Evolutionary conservation across 2,329 filamentous ascomycete genomes (phyloP), one percentile per base, ranked within the genome.

Genomic region (Magnaporthiopsis rhizophila): DNA sequence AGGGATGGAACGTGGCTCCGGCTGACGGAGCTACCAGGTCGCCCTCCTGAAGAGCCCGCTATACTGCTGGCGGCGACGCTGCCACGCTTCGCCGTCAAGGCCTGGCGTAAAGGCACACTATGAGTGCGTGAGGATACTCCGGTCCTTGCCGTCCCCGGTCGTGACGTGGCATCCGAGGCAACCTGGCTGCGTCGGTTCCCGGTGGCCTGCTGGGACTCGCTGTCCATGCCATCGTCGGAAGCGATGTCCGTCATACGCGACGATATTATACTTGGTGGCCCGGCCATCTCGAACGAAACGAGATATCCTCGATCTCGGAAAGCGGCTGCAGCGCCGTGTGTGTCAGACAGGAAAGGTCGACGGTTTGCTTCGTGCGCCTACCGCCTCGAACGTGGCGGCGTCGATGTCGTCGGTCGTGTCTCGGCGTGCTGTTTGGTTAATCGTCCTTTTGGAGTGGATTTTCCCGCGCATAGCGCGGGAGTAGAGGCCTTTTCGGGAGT

Each of bases 1-100:
- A 99, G 80, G 1, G 90, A 92, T 1, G 95, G 93, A 26, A 96
- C 92, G 80, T 99, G 95, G 58, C 91, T 95, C 72, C 89, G 86
- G 73, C 89, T 92, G 59, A 89, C 82, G 58, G 90, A 83, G 68
- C 88, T 94, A 21, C 81, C 82, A 63, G 81, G 89, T 68, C 83
- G 83, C 69, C 76, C 86, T 73, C 74, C 66, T 24, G 74, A 79
- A 62, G 80, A 77, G 50, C 79, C 77, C 36, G 74, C 77, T 34
- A 78, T 67, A 68, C 75, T 78, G 69, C 75, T 77, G 56, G 67
- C 72, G 4, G 71, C 68, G 9, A 70, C 69, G 63, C 79, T 81
- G 26, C 72, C 72, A 64, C 80, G 74, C 69, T 81, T 80, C 3
- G 77, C 76, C 36, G 81, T 80, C 67, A 76, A 75, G 65, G 73